Evolutionary conservation across 192 early-diverging fungal genomes (phyloP).

Genomic region (Phlyctochytrium planicorne): DNA sequence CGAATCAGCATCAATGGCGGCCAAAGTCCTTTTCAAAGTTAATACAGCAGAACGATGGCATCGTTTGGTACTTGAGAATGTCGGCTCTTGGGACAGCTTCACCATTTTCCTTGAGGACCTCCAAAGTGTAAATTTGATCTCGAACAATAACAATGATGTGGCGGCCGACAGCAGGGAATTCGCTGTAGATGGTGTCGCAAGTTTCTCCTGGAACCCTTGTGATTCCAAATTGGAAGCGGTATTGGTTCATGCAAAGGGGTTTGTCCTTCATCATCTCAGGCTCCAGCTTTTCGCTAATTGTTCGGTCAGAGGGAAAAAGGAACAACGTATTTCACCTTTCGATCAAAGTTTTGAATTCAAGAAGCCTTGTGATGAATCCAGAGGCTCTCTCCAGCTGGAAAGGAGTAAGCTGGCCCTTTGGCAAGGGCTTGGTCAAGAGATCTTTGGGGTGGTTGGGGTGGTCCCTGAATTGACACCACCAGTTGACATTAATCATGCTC

Average conservation of each 20-base stretch:
- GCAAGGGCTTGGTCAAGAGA: slow-evolving; percentile 4
- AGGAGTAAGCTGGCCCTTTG: slow-evolving; percentile 40
- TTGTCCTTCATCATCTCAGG: slow-evolving; percentile 48
- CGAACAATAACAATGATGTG: slow-evolving; percentile 85
- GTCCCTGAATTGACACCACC: slow-evolving; percentile 52
- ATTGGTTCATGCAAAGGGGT: slow-evolving; percentile 95
- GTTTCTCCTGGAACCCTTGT: slow-evolving; percentile 68
- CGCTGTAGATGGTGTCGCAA: slow-evolving; percentile 68
- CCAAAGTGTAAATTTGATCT: slow-evolving; percentile 83
- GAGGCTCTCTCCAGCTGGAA: slow-evolving; percentile 56
- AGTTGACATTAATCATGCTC: slow-evolving; percentile 56
- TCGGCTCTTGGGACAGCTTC: slow-evolving; percentile 51
- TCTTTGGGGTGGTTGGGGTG: slow-evolving; percentile 42
- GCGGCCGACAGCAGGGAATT: slow-evolving; percentile 69
- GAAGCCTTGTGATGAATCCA: slow-evolving; percentile 44
- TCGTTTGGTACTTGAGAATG: neutral
- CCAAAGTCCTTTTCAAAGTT: neutral
- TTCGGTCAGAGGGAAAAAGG: neutral
- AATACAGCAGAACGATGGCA: no score
- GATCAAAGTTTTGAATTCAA: slow-evolving; percentile 50
- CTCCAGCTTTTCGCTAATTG: slow-evolving; percentile 36
- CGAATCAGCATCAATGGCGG: neutral
- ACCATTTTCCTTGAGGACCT: slow-evolving; percentile 69
- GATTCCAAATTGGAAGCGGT: slow-evolving; percentile 81
- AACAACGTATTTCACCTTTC: slow-evolving; percentile 10